phyloP scores from a whole-genome alignment of 345 rosid genomes.

The Murraya koenigii region DNA sequence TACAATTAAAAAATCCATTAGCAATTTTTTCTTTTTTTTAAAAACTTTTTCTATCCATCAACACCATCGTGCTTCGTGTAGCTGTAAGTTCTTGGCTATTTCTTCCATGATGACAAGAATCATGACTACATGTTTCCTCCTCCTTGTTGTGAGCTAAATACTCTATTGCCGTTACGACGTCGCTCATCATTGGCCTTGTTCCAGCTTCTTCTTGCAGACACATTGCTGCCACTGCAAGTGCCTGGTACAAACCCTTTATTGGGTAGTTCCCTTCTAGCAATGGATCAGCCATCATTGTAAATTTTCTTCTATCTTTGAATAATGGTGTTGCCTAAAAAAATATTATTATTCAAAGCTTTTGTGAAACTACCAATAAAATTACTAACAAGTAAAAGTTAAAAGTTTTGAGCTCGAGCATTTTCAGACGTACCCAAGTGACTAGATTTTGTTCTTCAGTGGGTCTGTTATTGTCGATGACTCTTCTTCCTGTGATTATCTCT shows the following conservation, averaged over 20 bases:
- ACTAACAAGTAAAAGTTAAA: too few relatives aligned
- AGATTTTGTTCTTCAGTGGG: constrained; percentile 66
- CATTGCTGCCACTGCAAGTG: constrained; percentile 84
- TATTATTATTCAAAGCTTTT: too few relatives aligned
- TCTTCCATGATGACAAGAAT: not conserved
- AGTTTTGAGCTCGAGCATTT: not conserved
- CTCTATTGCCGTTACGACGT: constrained; percentile 78
- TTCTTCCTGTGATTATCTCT: constrained; percentile 77
- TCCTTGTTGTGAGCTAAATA: constrained; percentile 35
- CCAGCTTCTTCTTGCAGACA: constrained; percentile 76
- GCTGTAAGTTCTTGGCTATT: too few relatives aligned
- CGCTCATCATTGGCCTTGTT: constrained; percentile 69
- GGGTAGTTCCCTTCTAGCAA: constrained; percentile 58
- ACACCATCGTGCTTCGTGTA: too few relatives aligned
- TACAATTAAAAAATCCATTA: not conserved
- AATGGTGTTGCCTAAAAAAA: constrained; percentile 61
- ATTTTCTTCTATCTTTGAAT: constrained; percentile 62
- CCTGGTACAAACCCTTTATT: constrained; percentile 60
- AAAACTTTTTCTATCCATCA: too few relatives aligned
- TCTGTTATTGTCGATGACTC: constrained; percentile 70
- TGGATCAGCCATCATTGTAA: constrained; percentile 69
- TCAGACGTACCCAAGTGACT: constrained; percentile 55
- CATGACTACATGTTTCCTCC: constrained; percentile 2
- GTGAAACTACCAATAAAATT: too few relatives aligned
- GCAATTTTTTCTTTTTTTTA: too few relatives aligned